These are phyloP conservation scores for Cantharellus anzutake DNA, from an alignment of 768 basidiomycete species.

Conservation along the genomic window DNA sequence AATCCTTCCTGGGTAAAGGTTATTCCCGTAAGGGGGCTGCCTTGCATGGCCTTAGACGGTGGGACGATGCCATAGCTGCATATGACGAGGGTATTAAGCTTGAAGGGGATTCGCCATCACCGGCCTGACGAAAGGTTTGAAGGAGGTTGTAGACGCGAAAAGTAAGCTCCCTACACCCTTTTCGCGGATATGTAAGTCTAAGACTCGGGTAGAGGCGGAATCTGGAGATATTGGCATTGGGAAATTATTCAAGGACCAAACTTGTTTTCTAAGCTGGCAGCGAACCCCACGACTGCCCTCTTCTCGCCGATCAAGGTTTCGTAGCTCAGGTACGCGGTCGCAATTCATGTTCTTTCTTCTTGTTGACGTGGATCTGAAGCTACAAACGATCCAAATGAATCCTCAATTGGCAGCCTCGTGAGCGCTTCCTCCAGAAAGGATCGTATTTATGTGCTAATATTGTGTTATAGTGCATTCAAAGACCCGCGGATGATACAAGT, in stretches of 20 bases:
- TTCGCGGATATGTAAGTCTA: background rate
- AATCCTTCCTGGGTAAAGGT: constrained; percentile 78
- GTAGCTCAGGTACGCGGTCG: constrained; percentile 39
- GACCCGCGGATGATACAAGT: constrained; percentile 86
- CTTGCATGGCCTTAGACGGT: constrained; percentile 61
- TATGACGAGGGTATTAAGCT: constrained; percentile 68
- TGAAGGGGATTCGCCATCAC: constrained; percentile 40
- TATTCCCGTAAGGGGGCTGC: constrained; percentile 87
- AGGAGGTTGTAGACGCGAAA: constrained; percentile 76
- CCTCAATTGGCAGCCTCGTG: background rate
- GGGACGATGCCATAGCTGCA: constrained; percentile 64
- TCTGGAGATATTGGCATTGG: constrained; percentile 21
- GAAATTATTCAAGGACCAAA: constrained; percentile 67
- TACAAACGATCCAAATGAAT: background rate
- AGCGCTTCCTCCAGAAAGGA: background rate
- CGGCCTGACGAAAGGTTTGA: constrained; percentile 71
- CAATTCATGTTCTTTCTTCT: constrained; percentile 8
- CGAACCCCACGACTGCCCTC: constrained; percentile 69
- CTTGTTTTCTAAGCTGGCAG: constrained; percentile 62
- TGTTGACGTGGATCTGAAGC: constrained; percentile 13
- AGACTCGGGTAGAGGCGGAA: background rate
- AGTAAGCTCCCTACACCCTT: constrained; percentile 21
- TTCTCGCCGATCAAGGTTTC: constrained; percentile 70
- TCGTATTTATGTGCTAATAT: background rate
- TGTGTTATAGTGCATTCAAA: constrained; percentile 28